A percentile compares a stretch with the other conserved stretches of the same genome.
Conservation (phyloP, 495 filamentous ascomycete genomes). For the Penicillium antarcticum region DNA sequence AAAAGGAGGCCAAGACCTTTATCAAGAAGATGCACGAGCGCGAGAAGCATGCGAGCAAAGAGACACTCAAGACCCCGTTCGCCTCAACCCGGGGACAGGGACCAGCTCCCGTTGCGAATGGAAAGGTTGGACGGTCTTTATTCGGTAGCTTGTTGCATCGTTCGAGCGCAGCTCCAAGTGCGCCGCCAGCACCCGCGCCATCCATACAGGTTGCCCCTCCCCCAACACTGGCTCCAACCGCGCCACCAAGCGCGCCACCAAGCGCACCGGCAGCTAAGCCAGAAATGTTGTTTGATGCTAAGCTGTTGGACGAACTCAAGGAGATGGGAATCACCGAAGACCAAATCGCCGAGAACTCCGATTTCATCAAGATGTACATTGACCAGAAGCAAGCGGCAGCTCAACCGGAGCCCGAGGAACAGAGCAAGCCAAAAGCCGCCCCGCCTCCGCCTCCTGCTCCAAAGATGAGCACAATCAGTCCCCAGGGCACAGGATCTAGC, state of each 20-base stretch:
- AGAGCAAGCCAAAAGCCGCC: conserved; percentile 51
- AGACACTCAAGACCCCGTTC: conserved; percentile 74
- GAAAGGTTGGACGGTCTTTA: conserved; percentile 50
- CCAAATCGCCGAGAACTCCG: conserved; percentile 85
- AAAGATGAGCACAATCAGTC: conserved; percentile 52
- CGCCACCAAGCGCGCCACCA: conserved; percentile 30
- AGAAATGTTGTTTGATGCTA: conserved; percentile 69
- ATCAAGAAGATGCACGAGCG: conserved; percentile 91
- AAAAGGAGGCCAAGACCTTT: conserved; percentile 94
- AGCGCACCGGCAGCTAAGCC: conserved; percentile 37
- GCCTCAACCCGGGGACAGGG: conserved; percentile 53
- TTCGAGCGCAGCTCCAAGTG: conserved; percentile 56
- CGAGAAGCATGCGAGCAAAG: conserved; percentile 89
- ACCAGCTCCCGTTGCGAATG: conserved; percentile 43
- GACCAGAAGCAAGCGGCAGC: conserved; percentile 67
- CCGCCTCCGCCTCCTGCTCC: conserved; percentile 57
- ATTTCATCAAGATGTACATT: conserved; percentile 92
- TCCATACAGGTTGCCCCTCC: conserved; percentile 50
- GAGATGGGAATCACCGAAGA: conserved; percentile 90
- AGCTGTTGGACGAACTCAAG: conserved; percentile 77
- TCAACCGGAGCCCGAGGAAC: conserved; percentile 28
- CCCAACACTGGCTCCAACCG: conserved; percentile 19
- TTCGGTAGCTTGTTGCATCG: conserved; percentile 73
- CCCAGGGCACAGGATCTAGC: conserved; percentile 64
- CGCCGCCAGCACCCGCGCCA: conserved; percentile 45